Evolutionary conservation across 805 yeast genomes (phyloP).

Genomic region (Kuraishia hungarica): DNA sequence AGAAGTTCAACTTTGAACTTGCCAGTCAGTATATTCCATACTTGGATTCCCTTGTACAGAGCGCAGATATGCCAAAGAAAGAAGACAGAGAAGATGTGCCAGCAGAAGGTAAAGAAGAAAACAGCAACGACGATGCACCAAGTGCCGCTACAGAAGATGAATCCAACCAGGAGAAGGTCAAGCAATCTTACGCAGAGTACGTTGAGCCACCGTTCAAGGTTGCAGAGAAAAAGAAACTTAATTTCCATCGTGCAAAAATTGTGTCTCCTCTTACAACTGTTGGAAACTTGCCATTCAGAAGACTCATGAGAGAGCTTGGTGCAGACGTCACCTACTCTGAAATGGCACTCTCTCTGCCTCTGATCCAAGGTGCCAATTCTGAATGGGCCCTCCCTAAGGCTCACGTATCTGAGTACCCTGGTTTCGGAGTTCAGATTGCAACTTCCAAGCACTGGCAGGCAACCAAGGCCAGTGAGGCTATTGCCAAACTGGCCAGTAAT

Average conservation of each 20-base stretch:
- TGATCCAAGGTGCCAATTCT: slow-evolving; percentile 81
- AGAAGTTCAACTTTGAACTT: slow-evolving; percentile 46
- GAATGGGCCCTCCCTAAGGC: slow-evolving; percentile 98
- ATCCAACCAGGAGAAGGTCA: slow-evolving; percentile 19
- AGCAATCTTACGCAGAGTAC: slow-evolving; percentile 39
- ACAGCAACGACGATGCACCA: neutral
- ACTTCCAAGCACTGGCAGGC: slow-evolving; percentile 91
- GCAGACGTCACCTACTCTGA: slow-evolving; percentile 92
- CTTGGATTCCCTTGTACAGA: slow-evolving; percentile 52
- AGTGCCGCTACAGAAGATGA: slow-evolving; percentile 14
- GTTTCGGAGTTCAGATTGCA: slow-evolving; percentile 92
- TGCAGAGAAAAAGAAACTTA: slow-evolving; percentile 71
- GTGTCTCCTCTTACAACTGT: slow-evolving; percentile 96
- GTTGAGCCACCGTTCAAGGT: slow-evolving; percentile 71
- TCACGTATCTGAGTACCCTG: slow-evolving; percentile 72
- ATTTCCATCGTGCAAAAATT: slow-evolving; percentile 69
- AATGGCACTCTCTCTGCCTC: slow-evolving; percentile 85
- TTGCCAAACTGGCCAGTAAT: slow-evolving; percentile 45
- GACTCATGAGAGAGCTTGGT: slow-evolving; percentile 83
- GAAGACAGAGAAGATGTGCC: slow-evolving; percentile 15
- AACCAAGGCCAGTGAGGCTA: slow-evolving; percentile 81
- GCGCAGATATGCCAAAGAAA: slow-evolving; percentile 10
- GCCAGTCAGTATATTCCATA: slow-evolving; percentile 54
- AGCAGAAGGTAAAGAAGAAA: slow-evolving; percentile 23
- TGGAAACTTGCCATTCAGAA: slow-evolving; percentile 91